Evolutionary conservation across 1,284 basidiomycete species (phyloP).

Genomic region (Kwoniella shivajii): DNA sequence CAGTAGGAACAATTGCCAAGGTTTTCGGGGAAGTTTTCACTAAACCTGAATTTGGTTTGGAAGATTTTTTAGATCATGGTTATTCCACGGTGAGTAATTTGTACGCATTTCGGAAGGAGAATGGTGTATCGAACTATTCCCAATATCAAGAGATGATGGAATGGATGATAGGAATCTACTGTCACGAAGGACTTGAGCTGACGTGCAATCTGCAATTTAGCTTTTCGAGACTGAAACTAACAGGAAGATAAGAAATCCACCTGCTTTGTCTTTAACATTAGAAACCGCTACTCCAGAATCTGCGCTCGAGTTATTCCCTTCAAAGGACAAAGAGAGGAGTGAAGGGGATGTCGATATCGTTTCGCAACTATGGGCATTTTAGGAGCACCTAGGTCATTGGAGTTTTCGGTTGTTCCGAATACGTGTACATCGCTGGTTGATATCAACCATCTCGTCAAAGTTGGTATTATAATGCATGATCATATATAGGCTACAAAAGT

Average conservation of each 20-base stretch:
- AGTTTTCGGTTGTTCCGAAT: no score
- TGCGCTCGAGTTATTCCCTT: conserved; percentile 19
- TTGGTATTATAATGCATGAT: no score
- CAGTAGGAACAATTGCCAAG: conserved; percentile 78
- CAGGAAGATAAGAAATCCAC: conserved; percentile 77
- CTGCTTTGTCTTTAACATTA: conserved; percentile 59
- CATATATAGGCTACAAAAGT: no score
- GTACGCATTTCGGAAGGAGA: neutral
- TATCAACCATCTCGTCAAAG: no score
- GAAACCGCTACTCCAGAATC: conserved; percentile 21
- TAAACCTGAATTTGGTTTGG: conserved; percentile 83
- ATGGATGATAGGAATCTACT: no score
- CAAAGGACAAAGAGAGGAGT: neutral
- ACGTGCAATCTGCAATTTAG: conserved; percentile 57
- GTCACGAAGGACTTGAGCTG: no score
- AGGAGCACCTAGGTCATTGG: no score
- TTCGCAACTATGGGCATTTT: conserved; percentile 25
- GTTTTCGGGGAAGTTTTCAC: conserved; percentile 92
- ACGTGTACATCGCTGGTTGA: no score
- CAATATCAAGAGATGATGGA: no score
- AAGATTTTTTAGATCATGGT: conserved; percentile 96
- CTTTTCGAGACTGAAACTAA: conserved; percentile 84
- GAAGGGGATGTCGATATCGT: conserved; percentile 16
- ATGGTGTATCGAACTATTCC: neutral
- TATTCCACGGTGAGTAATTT: conserved; percentile 75